phyloP scores from a whole-genome alignment of 2,329 filamentous ascomycete species.

The Tolypocladium amazonense region DNA sequence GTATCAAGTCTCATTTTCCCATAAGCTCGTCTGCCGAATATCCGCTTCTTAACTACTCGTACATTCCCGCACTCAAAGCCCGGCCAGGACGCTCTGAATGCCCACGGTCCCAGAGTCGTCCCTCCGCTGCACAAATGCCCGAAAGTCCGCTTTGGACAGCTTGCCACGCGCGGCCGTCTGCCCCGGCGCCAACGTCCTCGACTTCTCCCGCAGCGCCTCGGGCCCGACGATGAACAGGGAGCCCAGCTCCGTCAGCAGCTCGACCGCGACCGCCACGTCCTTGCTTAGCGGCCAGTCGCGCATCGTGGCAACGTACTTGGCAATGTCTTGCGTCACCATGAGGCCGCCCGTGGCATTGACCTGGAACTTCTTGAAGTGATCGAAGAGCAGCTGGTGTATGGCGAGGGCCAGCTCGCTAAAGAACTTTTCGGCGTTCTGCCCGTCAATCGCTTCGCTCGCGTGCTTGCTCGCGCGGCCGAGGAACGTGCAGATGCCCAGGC shows the following conservation, averaged over 20 bases:
- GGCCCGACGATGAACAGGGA: slow-evolving; percentile 91
- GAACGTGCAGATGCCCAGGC: slow-evolving; percentile 71
- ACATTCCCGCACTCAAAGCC: slow-evolving; percentile 29
- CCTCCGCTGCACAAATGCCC: slow-evolving; percentile 72
- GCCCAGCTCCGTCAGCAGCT: slow-evolving; percentile 85
- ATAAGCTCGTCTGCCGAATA: not conserved
- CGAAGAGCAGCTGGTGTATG: slow-evolving; percentile 68
- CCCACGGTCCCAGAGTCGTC: slow-evolving; percentile 75
- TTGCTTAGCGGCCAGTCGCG: slow-evolving; percentile 69
- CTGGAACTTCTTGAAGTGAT: slow-evolving; percentile 89
- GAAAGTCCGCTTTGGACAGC: slow-evolving; percentile 59
- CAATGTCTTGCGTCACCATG: slow-evolving; percentile 93
- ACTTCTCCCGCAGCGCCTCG: slow-evolving; percentile 63
- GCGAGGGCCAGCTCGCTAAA: slow-evolving; percentile 74
- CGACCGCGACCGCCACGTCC: slow-evolving; percentile 59
- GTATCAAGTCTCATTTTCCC: not conserved
- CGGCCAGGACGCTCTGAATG: slow-evolving; percentile 71
- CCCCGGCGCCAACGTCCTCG: slow-evolving; percentile 43
- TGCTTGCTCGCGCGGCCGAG: slow-evolving; percentile 55
- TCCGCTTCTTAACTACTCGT: not conserved
- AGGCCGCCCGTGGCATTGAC: slow-evolving; percentile 89
- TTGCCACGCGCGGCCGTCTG: slow-evolving; percentile 36
- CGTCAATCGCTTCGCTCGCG: slow-evolving; percentile 61
- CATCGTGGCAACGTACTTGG: slow-evolving; percentile 80
- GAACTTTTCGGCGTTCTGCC: slow-evolving; percentile 73